Conservation (phyloP, 768 basidiomycete species). For the Trametes elegans region DNA sequence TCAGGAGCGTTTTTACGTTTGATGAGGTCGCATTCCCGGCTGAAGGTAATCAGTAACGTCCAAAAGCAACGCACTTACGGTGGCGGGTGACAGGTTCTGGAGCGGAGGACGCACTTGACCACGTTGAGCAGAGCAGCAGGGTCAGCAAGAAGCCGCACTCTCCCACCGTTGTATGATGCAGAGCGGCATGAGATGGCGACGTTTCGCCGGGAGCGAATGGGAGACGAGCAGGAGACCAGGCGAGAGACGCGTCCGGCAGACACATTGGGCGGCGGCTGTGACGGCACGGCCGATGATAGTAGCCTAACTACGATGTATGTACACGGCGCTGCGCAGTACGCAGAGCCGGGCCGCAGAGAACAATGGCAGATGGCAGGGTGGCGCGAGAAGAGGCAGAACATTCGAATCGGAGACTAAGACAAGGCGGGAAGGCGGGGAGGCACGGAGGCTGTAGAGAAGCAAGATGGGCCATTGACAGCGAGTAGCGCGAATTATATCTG, state of each 20-base stretch:
- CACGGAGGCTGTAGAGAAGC: constrained; percentile 8
- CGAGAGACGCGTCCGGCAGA: background rate
- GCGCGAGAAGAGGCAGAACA: constrained; percentile 8
- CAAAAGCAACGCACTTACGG: background rate
- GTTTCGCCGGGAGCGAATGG: constrained; percentile 17
- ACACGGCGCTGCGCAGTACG: background rate
- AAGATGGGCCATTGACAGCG: constrained; percentile 1
- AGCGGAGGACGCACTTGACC: constrained; percentile 16
- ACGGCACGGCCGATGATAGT: constrained; percentile 3
- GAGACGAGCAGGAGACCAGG: background rate
- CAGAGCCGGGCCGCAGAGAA: background rate
- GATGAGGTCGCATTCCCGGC: constrained; percentile 6
- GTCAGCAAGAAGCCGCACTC: constrained; percentile 4
- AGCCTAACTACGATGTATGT: background rate
- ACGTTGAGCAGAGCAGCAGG: constrained; percentile 9
- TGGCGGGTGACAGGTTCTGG: constrained; percentile 14
- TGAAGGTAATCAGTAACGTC: constrained; percentile 2
- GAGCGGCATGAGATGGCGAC: constrained; percentile 7
- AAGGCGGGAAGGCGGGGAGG: background rate
- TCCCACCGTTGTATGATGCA: constrained; percentile 14
- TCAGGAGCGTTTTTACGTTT: constrained; percentile 10
- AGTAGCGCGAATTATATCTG: constrained; percentile 6
- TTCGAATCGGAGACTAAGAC: constrained; percentile 3
- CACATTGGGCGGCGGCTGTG: background rate
- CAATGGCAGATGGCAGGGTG: constrained; percentile 4